phyloP scores from a whole-genome alignment of 495 filamentous ascomycete genomes.

The Cryomyces antarcticus region DNA sequence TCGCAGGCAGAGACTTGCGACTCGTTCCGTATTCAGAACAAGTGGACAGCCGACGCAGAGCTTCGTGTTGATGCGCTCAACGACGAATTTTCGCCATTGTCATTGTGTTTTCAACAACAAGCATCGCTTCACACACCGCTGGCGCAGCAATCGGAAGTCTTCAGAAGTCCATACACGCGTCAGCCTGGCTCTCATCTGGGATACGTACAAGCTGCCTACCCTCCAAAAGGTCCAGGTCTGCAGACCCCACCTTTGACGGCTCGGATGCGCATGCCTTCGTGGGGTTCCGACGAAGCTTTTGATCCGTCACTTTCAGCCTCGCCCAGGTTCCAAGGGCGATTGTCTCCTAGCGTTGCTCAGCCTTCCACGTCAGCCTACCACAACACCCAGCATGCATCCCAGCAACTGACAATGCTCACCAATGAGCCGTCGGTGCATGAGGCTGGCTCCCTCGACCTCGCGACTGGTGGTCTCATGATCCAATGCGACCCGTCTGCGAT shows the following conservation, averaged over 20 bases:
- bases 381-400: not conserved
- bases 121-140: too few species aligned
- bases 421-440: slow-evolving; percentile 1
- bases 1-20: too few species aligned
- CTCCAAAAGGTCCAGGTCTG: not conserved
- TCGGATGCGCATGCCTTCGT: slow-evolving; percentile 4
- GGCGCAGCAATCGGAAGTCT: too few species aligned
- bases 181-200: too few species aligned
- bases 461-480: slow-evolving; percentile 6
- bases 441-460: slow-evolving; percentile 1
- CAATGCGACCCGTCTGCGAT: slow-evolving; percentile 4
- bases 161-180: too few species aligned
- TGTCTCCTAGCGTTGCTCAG: not conserved
- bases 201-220: too few species aligned
- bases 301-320: slow-evolving; percentile 12
- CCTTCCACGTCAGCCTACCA: not conserved
- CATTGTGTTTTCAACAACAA: slow-evolving; percentile 4
- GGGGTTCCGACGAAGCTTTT: slow-evolving; percentile 7
- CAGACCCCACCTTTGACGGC: slow-evolving; percentile 10
- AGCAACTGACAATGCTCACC: too few species aligned
- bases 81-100: slow-evolving; percentile 12
- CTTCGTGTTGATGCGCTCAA: slow-evolving; percentile 2
- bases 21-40: not conserved
- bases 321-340: slow-evolving; percentile 3
- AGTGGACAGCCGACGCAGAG: not conserved